Evolutionary conservation across 495 filamentous ascomycete species (phyloP), one percentile per base, ranked within the genome.

Genomic region (Chaetomidium leptoderma): DNA sequence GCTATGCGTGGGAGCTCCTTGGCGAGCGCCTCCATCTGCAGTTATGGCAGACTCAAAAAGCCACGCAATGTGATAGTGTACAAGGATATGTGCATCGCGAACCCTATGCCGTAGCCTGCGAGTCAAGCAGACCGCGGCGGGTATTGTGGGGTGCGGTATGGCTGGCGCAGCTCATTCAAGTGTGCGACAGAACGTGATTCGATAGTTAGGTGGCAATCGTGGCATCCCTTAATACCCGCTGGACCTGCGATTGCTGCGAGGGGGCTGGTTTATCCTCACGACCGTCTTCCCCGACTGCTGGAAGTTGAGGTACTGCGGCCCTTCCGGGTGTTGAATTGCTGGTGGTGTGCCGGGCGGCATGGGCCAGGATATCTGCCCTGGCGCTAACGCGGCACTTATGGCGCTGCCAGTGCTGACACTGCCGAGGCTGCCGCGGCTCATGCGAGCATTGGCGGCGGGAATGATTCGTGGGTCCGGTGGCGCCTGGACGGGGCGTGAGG

Each of bases 291-390:
- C 57, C 5, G 47, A 29, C 46, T 40, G 26, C 40, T 59, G 19
- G 21, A 63, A 59, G 21, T 57, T 37, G 19, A 63, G 32, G 49
- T 56, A 60, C 26, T 53, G 60, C 33, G 48, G 43, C 13, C 51
- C 55, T 14, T 29, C 50, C 39, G 26, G 30, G 30, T 23, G 33
- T 2, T 10, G 21, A 19, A 58, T 57, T 5, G 36, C 46, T 6
- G 61, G 39, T 19, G 61, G 53, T 21, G 61, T 57, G 17, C 39
- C 49, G 3, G 57, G 57, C 32, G 61, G 61, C 57, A 63, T 60
- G 29, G 57, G 61, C 52, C 57, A 63, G 4, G 57, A 46, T 40
- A 57, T 60, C 30, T 59, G 61, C 14, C 55, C 60, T 3, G 61
- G 61, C 6, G 57, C 24, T 37, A 63, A 14, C 17, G 48, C 57